These are phyloP conservation scores for Lentinula raphanica DNA, from an alignment of 768 basidiomycete genomes.

Conservation along the genomic window DNA sequence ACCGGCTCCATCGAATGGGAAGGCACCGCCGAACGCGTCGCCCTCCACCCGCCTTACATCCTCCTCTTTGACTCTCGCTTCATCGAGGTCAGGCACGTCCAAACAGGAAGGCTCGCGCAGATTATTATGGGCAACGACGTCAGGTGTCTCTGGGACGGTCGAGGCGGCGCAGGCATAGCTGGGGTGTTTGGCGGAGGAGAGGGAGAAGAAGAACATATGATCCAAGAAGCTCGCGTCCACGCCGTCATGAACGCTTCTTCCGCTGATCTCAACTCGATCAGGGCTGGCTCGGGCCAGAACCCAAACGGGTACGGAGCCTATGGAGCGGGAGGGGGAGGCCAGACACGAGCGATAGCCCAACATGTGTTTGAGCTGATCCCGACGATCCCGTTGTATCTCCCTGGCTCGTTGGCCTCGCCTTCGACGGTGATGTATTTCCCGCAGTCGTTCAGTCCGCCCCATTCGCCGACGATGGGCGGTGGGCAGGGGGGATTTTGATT, in stretches of 20 bases:
- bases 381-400: constrained; percentile 42
- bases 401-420: constrained; percentile 48
- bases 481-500: too few relatives aligned
- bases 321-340: neutral
- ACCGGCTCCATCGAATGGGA: constrained; percentile 89
- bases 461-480: constrained; percentile 47
- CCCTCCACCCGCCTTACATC: constrained; percentile 85
- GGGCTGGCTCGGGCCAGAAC: constrained; percentile 5
- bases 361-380: constrained; percentile 53
- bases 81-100: constrained; percentile 75
- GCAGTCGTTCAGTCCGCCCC: constrained; percentile 47
- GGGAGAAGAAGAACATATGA: constrained; percentile 29
- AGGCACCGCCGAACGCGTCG: constrained; percentile 82
- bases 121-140: constrained; percentile 60
- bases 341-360: constrained; percentile 32
- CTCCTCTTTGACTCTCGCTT: constrained; percentile 85
- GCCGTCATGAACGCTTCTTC: constrained; percentile 50
- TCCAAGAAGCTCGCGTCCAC: constrained; percentile 60
- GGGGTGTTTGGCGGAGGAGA: neutral
- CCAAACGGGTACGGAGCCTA: too few relatives aligned
- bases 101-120: constrained; percentile 56
- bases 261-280: constrained; percentile 29
- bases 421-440: constrained; percentile 49
- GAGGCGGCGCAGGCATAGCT: constrained; percentile 30
- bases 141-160: constrained; percentile 69